Percentiles rank a stretch among this genome's conserved stretches.
These are phyloP conservation scores for Cutaneotrichosporon dermatis DNA, from an alignment of 1,284 basidiomycete genomes.

Conservation along the genomic window DNA sequence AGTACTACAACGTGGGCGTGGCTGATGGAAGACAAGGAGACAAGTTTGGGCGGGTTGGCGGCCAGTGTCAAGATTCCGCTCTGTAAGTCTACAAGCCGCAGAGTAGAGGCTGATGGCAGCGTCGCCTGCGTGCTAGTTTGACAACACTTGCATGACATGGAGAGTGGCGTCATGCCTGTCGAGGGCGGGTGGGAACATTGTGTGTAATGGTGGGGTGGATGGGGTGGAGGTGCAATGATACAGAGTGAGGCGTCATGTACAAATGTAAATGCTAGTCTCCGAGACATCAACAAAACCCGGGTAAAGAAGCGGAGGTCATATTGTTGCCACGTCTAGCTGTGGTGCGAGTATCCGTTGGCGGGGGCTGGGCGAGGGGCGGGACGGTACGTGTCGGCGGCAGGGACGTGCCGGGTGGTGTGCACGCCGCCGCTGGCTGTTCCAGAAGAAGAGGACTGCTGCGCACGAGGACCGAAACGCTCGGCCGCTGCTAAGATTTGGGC, in stretches of 20 bases:
- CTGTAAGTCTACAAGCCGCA: too few species aligned
- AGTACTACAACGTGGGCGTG: neutral
- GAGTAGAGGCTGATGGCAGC: too few species aligned
- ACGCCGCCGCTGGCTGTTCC: neutral
- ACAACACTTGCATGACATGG: neutral
- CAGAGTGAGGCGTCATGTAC: conserved; percentile 1
- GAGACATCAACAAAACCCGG: too few species aligned
- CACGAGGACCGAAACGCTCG: neutral
- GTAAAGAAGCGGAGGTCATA: neutral
- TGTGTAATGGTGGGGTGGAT: too few species aligned
- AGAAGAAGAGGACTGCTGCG: neutral
- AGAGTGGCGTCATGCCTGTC: neutral
- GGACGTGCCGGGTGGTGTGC: neutral
- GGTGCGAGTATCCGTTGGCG: neutral
- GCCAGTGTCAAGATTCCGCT: conserved; percentile 70
- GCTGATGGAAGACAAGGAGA: conserved; percentile 64
- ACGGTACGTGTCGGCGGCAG: neutral
- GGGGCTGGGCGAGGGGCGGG: neutral
- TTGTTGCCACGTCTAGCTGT: neutral
- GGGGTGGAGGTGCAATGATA: neutral
- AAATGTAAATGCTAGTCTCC: neutral
- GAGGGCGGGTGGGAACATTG: neutral
- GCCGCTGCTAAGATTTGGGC: conserved; percentile 2
- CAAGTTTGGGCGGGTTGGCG: conserved; percentile 64
- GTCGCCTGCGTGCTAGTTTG: conserved; percentile 5